These are phyloP conservation scores for Dactylellina parvicollis DNA, from an alignment of 2,329 filamentous ascomycete species.

Conservation along the genomic window DNA sequence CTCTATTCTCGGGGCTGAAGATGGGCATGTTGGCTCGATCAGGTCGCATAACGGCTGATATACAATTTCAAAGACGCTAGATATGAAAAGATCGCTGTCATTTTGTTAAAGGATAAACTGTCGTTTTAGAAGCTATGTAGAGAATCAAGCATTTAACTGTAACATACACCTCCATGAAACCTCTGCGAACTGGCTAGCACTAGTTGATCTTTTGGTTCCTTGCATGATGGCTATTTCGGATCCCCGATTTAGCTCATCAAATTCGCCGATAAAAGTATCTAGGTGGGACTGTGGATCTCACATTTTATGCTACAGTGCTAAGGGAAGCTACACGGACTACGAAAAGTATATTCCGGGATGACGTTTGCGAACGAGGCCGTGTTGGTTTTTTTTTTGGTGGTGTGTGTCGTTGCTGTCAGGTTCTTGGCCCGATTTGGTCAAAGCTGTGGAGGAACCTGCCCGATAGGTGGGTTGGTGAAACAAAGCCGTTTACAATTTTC, in stretches of 20 bases:
- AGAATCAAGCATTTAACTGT: background rate
- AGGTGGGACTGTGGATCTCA: background rate
- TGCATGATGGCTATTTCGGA: background rate
- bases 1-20: too few relatives aligned
- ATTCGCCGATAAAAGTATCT: background rate
- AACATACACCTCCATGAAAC: background rate
- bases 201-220: background rate
- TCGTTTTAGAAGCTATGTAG: background rate
- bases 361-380: background rate
- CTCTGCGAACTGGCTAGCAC: background rate
- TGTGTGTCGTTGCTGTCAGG: slow-evolving; percentile 16
- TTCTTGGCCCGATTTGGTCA: slow-evolving; percentile 13
- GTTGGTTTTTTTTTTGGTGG: slow-evolving; percentile 21
- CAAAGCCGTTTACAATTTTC: background rate
- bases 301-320: too few relatives aligned
- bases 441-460: slow-evolving; percentile 8
- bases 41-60: background rate
- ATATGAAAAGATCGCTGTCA: background rate
- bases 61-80: background rate
- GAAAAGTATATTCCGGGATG: too few relatives aligned
- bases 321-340: too few relatives aligned
- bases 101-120: background rate
- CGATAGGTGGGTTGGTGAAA: slow-evolving; percentile 15
- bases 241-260: background rate
- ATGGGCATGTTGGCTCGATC: too few relatives aligned